These are phyloP conservation scores for Grigorovia jiainica DNA, from an alignment of 805 yeast genomes.

Conservation along the genomic window DNA sequence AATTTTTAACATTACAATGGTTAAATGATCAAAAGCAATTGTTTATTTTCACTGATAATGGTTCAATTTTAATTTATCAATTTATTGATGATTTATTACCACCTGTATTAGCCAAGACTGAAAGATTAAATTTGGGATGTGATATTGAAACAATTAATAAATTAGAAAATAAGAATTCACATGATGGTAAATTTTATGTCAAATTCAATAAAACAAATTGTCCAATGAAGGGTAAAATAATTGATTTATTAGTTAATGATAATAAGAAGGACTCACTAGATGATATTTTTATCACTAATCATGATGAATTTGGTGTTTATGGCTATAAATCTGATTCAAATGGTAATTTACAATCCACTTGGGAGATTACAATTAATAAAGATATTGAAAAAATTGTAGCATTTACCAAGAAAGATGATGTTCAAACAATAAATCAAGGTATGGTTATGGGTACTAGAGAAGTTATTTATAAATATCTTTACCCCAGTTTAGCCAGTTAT, in stretches of 20 bases:
- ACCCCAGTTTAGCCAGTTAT: slow-evolving; percentile 56
- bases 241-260: slow-evolving; percentile 6
- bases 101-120: slow-evolving; percentile 3
- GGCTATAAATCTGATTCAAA: slow-evolving; percentile 20
- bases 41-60: slow-evolving; percentile 22
- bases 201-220: slow-evolving; percentile 3
- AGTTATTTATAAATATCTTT: slow-evolving; percentile 73
- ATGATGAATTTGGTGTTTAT: slow-evolving; percentile 13
- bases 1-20: slow-evolving; percentile 17
- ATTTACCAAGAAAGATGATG: slow-evolving; percentile 32
- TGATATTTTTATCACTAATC: slow-evolving; percentile 12
- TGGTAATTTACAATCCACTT: slow-evolving; percentile 26
- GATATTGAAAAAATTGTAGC: slow-evolving; percentile 33
- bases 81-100: not conserved
- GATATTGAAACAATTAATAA: slow-evolving; percentile 1
- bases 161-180: slow-evolving; percentile 2
- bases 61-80: slow-evolving; percentile 10
- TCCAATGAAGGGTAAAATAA: slow-evolving; percentile 7
- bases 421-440: slow-evolving; percentile 51
- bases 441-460: slow-evolving; percentile 57
- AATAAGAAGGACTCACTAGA: not conserved
- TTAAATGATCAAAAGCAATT: slow-evolving; percentile 12
- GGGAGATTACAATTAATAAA: slow-evolving; percentile 27
- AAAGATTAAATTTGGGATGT: not conserved
- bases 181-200: slow-evolving; percentile 9